Evolutionary conservation across 2,329 filamentous ascomycete genomes (phyloP), one percentile per base, ranked within the genome.

Genomic region (Ophiosphaerella narmari): DNA sequence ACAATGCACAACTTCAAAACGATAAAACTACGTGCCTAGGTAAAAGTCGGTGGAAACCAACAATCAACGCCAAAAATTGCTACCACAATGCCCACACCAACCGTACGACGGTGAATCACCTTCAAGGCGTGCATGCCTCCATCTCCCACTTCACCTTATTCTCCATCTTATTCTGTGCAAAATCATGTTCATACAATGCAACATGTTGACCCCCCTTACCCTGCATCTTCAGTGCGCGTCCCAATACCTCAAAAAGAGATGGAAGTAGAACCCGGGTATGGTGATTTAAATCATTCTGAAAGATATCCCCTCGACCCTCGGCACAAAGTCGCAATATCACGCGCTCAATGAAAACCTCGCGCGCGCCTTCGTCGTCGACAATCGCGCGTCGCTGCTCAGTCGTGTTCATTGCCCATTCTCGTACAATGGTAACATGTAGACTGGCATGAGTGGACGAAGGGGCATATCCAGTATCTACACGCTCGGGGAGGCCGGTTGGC

Each of bases 401-500:
- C 1, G 39, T 37, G 5, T 56, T 43, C 31, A 35, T 33, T 2
- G 53, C 49, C 70, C 68, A 72, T 12, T 56, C 57, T 11, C 63
- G 48, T 23, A 53, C 67, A 21, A 70, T 58, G 46, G 43, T 60
- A 5, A 65, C 60, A 36, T 72, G 68, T 24, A 69, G 31, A 16
- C 63, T 72, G 6, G 34, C 47, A 42, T 72, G 67, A 8, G 48
- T 47, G 6, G 63, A 65, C 2, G 48, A 50, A 1, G 70, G 68
- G 7, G 65, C 52, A 2, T 39, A 45, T 0, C 65, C 63, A 0
- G 39, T 43, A 4, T 39, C 33, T 1, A 58, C 54, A 4, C 52
- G 54, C 32, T 66, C 62, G 0, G 70, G 69, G 9, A 73, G 50
- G 1, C 70, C 70, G 3, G 67, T 71, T 14, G 44, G 33, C 1